Conservation (phyloP, 2,329 filamentous ascomycete genomes). For the Cytospora piceicola region DNA sequence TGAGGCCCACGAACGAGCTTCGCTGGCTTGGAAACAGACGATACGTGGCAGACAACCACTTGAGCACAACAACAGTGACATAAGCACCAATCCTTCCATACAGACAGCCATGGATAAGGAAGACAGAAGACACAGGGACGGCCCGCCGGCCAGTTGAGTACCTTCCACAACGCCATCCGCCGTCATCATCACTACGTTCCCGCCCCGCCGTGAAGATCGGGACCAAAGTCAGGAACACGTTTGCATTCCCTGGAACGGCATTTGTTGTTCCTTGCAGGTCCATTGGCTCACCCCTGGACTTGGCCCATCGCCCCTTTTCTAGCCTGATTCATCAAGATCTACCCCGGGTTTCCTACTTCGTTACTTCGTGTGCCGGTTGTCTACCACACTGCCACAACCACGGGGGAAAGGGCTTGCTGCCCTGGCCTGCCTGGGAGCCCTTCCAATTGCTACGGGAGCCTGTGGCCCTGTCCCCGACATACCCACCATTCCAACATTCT, state of each 20-base stretch:
- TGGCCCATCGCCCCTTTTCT: slow-evolving; percentile 6
- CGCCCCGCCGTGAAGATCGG: not conserved
- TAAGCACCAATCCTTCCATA: not conserved
- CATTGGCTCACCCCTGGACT: slow-evolving; percentile 4
- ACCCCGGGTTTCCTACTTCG: not conserved
- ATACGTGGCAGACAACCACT: slow-evolving; percentile 16
- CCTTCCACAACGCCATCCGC: not conserved
- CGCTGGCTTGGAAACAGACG: not conserved
- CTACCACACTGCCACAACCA: slow-evolving; percentile 1
- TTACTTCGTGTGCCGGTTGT: slow-evolving; percentile 3
- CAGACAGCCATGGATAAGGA: not conserved
- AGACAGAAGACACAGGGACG: slow-evolving; percentile 14
- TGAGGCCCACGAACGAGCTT: slow-evolving; percentile 7
- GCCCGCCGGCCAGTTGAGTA: slow-evolving; percentile 18
- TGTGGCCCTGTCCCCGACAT: slow-evolving; percentile 14
- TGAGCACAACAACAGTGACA: not conserved
- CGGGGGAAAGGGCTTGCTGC: not conserved
- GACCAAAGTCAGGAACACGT: not conserved
- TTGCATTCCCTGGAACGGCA: slow-evolving; percentile 13
- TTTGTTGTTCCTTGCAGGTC: slow-evolving; percentile 25
- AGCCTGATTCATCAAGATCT: slow-evolving; percentile 6
- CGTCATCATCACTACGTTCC: not conserved
- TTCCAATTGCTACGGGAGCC: slow-evolving; percentile 12
- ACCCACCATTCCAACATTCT: not conserved
- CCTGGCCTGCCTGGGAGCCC: not conserved